Percentiles rank a stretch among this genome's conserved stretches.
These are phyloP conservation scores for Sporothrix pallida DNA, from an alignment of 2,329 filamentous ascomycete species.

Conservation along the genomic window DNA sequence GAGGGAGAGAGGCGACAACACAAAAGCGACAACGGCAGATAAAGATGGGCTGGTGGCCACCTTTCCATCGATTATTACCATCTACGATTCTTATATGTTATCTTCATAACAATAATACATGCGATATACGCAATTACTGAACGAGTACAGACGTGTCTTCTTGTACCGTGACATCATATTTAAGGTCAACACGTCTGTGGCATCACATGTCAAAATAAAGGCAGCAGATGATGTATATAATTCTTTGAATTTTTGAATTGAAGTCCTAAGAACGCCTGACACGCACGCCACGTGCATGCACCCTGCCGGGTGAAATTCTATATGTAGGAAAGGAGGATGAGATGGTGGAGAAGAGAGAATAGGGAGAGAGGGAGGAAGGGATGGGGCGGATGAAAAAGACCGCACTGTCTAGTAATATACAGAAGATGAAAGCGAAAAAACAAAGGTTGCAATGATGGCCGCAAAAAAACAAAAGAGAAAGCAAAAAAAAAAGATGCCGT, in stretches of 20 bases:
- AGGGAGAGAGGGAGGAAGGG: neutral
- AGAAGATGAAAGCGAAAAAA: neutral
- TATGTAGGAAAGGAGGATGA: conserved; percentile 22
- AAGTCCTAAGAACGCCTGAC: conserved; percentile 33
- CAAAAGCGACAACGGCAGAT: neutral
- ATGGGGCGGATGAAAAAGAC: conserved; percentile 15
- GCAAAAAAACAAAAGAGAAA: neutral
- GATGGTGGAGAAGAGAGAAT: neutral
- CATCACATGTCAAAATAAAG: too few relatives aligned
- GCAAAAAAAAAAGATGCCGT: conserved; percentile 14
- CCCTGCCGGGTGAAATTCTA: conserved; percentile 34
- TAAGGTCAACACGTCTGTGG: too few relatives aligned
- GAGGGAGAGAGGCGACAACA: neutral
- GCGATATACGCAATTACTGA: too few relatives aligned
- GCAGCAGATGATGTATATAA: neutral
- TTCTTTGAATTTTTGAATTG: conserved; percentile 20
- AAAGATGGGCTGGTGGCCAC: too few relatives aligned
- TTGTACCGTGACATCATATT: too few relatives aligned
- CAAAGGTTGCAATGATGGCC: conserved; percentile 23
- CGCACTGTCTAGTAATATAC: conserved; percentile 30
- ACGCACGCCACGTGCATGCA: conserved; percentile 34
- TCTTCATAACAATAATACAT: too few relatives aligned
- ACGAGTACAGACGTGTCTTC: too few relatives aligned
- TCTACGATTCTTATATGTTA: too few relatives aligned
- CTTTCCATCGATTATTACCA: too few relatives aligned